These are phyloP conservation scores for Dryas integrifolia DNA, from an alignment of 331 rosid genomes.

Conservation along the genomic window DNA sequence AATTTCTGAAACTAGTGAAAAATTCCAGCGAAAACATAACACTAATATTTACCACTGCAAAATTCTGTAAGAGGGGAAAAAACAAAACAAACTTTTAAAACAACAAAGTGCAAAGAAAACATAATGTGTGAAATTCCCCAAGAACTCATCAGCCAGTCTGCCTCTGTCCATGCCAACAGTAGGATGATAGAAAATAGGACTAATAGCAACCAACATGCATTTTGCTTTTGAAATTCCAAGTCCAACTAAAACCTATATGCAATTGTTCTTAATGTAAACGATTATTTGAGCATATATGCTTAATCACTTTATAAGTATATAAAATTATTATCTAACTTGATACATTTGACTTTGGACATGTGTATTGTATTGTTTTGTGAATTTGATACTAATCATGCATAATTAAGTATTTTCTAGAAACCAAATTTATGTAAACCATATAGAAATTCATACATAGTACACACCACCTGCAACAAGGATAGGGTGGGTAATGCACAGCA, in stretches of 20 bases:
- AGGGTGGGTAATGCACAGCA: not conserved
- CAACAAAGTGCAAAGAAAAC: not conserved
- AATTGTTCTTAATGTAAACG: no score
- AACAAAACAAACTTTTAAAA: not conserved
- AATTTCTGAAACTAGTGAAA: slow-evolving; percentile 1
- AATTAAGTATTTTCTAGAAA: not conserved
- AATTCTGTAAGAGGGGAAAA: no score
- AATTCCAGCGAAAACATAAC: not conserved
- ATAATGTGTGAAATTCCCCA: not conserved
- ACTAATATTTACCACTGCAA: no score
- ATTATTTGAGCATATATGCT: no score
- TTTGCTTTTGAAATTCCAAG: not conserved
- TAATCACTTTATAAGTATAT: not conserved
- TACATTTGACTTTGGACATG: not conserved
- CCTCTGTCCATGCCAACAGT: not conserved
- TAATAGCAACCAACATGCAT: not conserved
- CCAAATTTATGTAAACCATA: not conserved
- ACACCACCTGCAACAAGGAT: not conserved
- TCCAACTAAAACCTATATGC: not conserved
- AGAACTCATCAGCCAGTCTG: slow-evolving; percentile 3
- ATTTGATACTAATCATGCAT: no score
- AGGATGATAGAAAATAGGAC: not conserved
- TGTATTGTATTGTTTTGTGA: not conserved
- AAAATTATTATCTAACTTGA: no score
- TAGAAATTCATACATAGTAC: not conserved